phyloP scores from a whole-genome alignment of 805 yeast genomes.

The Yamadazyma kitorensis region DNA sequence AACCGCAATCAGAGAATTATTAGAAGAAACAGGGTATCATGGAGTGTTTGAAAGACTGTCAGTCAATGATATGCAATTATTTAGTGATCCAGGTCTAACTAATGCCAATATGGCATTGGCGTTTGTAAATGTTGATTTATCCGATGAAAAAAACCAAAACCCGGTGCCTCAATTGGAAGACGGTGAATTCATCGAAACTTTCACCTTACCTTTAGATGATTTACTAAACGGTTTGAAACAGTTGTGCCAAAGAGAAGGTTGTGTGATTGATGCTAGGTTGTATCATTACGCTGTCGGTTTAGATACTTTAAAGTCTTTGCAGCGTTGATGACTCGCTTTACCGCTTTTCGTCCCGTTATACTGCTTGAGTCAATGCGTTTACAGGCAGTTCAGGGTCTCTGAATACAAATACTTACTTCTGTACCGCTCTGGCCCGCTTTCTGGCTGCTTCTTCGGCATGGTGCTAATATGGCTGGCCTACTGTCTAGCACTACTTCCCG shows the following conservation, averaged over 20 bases:
- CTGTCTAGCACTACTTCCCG: too few relatives aligned
- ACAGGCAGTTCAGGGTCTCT: too few relatives aligned
- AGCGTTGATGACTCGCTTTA: too few relatives aligned
- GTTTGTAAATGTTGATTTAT: conserved; percentile 71
- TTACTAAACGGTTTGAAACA: conserved; percentile 54
- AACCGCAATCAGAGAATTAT: conserved; percentile 84
- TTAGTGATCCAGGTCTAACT: conserved; percentile 81
- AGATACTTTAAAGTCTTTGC: conserved; percentile 15
- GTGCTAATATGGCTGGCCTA: too few relatives aligned
- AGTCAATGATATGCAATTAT: conserved; percentile 37
- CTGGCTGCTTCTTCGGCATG: too few relatives aligned
- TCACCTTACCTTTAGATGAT: conserved; percentile 60
- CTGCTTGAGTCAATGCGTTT: too few relatives aligned
- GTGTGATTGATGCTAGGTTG: conserved; percentile 80
- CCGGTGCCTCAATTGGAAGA: conserved; percentile 83
- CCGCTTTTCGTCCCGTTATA: background rate
- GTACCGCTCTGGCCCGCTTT: too few relatives aligned
- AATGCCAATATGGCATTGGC: conserved; percentile 84
- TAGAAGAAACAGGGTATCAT: conserved; percentile 90
- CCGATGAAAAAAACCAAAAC: conserved; percentile 58
- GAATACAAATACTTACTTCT: too few relatives aligned
- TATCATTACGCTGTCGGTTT: conserved; percentile 85
- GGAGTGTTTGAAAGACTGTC: conserved; percentile 51
- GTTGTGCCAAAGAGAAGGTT: conserved; percentile 59
- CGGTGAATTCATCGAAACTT: conserved; percentile 89